Conservation (phyloP, 768 basidiomycete species). For the Leccinum variicolor region DNA sequence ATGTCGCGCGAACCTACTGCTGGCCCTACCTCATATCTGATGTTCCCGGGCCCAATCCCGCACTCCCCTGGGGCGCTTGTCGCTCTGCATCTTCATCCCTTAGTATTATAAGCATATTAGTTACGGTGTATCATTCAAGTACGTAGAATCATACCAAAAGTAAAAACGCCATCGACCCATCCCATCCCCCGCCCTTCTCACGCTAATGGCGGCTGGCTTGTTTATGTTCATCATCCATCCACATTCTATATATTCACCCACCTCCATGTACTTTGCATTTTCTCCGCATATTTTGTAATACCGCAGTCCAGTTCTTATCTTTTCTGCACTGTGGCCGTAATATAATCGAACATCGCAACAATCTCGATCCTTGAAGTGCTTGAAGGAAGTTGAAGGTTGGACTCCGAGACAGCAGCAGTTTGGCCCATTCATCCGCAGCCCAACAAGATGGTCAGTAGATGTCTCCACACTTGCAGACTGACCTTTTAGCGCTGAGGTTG, state of each 20-base stretch:
- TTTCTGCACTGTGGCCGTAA: neutral
- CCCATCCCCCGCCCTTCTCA: constrained; percentile 3
- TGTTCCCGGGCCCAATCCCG: neutral
- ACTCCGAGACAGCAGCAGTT: neutral
- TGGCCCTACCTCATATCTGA: constrained; percentile 5
- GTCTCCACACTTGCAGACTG: neutral
- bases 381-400: neutral
- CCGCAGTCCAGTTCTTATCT: neutral
- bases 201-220: neutral
- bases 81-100: neutral
- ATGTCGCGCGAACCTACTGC: neutral
- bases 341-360: constrained; percentile 2
- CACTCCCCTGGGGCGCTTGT: constrained; percentile 5
- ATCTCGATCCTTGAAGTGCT: neutral
- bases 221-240: neutral
- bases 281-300: constrained; percentile 10
- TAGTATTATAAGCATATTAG: constrained; percentile 24
- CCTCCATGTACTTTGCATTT: neutral
- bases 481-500: neutral
- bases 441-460: constrained; percentile 4
- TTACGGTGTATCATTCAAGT: constrained; percentile 16
- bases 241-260: constrained; percentile 12
- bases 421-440: constrained; percentile 1
- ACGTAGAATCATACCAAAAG: constrained; percentile 15
- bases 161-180: constrained; percentile 3